Evolutionary conservation across 2,329 filamentous ascomycete genomes (phyloP).

Genomic region (Scedosporium boydii): DNA sequence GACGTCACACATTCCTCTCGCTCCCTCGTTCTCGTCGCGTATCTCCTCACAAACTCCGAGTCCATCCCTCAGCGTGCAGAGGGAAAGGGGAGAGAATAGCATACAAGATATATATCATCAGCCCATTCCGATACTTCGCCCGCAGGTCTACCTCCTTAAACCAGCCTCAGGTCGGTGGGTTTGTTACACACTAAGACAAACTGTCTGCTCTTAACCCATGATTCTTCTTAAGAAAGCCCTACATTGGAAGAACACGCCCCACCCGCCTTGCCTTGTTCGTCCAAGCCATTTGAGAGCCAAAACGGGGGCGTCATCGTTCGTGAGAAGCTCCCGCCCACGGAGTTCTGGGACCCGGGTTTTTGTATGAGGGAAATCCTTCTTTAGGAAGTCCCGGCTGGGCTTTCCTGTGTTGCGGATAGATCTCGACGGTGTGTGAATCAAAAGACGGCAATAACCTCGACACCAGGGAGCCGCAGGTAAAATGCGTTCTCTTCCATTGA

Average conservation of each 20-base stretch:
- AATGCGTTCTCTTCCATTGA: neutral
- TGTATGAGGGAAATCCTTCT: conserved; percentile 1
- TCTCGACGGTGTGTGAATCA: neutral
- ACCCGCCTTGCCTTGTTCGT: neutral
- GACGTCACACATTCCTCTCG: neutral
- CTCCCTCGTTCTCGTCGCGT: neutral
- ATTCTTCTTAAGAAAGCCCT: neutral
- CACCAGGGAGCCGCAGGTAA: neutral
- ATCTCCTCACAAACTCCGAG: neutral
- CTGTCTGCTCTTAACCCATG: neutral
- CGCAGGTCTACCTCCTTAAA: neutral
- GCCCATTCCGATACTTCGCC: neutral
- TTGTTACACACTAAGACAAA: neutral
- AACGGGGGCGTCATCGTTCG: neutral
- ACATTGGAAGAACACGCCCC: neutral
- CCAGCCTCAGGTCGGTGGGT: neutral
- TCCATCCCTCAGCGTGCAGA: too few species aligned
- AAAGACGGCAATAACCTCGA: neutral
- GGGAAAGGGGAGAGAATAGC: neutral
- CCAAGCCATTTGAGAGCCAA: neutral
- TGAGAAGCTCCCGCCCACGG: neutral
- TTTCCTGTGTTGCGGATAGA: neutral
- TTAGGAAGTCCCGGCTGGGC: conserved; percentile 5
- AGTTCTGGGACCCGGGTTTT: conserved; percentile 1
- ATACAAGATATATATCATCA: neutral